Evolutionary conservation across 148 eudicot species (phyloP).

Genomic region (Selenicereus undatus): DNA sequence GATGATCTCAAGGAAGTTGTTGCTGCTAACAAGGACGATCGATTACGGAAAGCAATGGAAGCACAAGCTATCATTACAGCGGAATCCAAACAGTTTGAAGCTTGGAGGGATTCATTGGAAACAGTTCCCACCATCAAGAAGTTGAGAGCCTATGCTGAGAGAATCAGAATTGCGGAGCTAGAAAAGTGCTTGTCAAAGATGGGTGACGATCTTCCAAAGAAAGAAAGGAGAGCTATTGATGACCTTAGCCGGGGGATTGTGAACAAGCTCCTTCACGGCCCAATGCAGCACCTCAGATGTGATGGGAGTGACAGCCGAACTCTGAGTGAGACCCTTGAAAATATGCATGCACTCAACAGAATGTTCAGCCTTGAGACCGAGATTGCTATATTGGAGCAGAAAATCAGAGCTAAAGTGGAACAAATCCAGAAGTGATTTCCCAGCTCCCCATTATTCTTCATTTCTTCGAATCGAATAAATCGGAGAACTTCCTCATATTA

Average conservation of each 20-base stretch:
- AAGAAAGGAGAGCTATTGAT: constrained; percentile 65
- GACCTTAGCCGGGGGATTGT: constrained; percentile 89
- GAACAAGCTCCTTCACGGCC: constrained; percentile 89
- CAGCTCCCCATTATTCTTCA: constrained; percentile 17
- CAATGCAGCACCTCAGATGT: constrained; percentile 92
- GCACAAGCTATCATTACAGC: constrained; percentile 68
- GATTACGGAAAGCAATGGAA: constrained; percentile 85
- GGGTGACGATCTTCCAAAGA: constrained; percentile 73
- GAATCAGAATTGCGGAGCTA: constrained; percentile 72
- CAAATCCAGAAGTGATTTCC: constrained; percentile 55
- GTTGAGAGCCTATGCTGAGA: constrained; percentile 86
- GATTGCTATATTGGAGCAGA: constrained; percentile 80
- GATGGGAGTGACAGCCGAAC: constrained; percentile 91
- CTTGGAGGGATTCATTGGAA: constrained; percentile 94
- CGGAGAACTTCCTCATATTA: constrained; percentile 25
- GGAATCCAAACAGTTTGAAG: constrained; percentile 77
- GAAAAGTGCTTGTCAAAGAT: constrained; percentile 79
- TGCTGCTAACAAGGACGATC: constrained; percentile 88
- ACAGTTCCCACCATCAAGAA: constrained; percentile 95
- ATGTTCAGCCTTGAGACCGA: constrained; percentile 96
- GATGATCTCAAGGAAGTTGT: constrained; percentile 98
- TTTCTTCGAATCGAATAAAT: constrained; percentile 42
- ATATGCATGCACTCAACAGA: constrained; percentile 91
- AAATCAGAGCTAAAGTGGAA: constrained; percentile 89
- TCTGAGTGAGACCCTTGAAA: constrained; percentile 76